These are phyloP conservation scores for Chlorophyllum brunneum DNA, from an alignment of 768 basidiomycete species.

Conservation along the genomic window DNA sequence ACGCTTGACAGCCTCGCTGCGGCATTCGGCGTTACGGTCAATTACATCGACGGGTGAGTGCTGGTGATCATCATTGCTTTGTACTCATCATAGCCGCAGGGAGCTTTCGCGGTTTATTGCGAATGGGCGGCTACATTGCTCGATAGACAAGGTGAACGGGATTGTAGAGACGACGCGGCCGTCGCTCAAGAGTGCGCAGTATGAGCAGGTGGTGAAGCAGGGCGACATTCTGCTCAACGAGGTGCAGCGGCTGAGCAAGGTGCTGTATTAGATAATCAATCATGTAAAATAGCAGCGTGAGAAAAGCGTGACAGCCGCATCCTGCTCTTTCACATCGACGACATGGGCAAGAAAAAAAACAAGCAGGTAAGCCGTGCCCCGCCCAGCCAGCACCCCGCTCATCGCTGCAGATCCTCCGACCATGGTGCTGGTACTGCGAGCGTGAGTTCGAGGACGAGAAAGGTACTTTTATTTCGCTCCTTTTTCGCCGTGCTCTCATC, in stretches of 20 bases:
- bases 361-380: conserved; percentile 39
- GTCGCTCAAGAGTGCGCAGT: conserved; percentile 71
- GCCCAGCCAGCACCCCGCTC: background rate
- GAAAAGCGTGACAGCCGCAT: conserved; percentile 1
- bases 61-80: background rate
- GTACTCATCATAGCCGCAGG: conserved; percentile 30
- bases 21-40: conserved; percentile 87
- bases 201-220: conserved; percentile 90
- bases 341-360: conserved; percentile 57
- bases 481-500: background rate
- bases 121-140: conserved; percentile 75
- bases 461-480: conserved; percentile 45
- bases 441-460: conserved; percentile 99
- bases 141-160: conserved; percentile 93
- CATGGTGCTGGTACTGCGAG: conserved; percentile 99
- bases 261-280: conserved; percentile 47
- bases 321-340: conserved; percentile 1
- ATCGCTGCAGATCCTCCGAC: conserved; percentile 64
- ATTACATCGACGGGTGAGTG: conserved; percentile 82
- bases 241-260: conserved; percentile 87
- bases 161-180: conserved; percentile 88
- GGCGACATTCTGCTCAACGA: conserved; percentile 87
- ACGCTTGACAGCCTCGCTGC: conserved; percentile 82
- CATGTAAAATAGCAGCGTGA: conserved; percentile 3
- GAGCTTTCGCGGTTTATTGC: conserved; percentile 94